phyloP scores from a whole-genome alignment of 345 rosid genomes.

The Salix dunnii region DNA sequence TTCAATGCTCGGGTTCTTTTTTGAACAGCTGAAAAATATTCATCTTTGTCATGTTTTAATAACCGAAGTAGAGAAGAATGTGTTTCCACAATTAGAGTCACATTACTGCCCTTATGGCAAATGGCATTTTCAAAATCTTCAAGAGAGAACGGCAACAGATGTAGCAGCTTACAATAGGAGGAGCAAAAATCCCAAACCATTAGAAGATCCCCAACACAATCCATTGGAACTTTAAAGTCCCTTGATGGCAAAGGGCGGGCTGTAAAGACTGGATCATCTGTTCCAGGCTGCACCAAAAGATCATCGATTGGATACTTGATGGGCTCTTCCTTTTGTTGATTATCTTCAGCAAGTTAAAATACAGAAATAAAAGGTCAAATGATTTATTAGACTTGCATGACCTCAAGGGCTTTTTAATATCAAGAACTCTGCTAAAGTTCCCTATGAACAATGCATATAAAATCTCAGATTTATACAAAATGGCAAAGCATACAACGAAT shows the following conservation, averaged over 20 bases:
- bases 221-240: constrained; percentile 71
- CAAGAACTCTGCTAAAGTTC: background rate
- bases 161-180: constrained; percentile 67
- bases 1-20: constrained; percentile 60
- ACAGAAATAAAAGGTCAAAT: constrained; percentile 3
- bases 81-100: constrained; percentile 69
- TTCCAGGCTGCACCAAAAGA: constrained; percentile 60
- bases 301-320: constrained; percentile 91
- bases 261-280: constrained; percentile 65
- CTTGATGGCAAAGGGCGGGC: constrained; percentile 73
- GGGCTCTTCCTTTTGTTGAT: constrained; percentile 35
- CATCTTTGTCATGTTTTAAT: constrained; percentile 53
- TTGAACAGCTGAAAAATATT: constrained; percentile 36
- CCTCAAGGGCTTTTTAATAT: background rate
- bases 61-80: constrained; percentile 78
- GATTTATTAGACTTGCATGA: background rate
- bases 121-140: constrained; percentile 93
- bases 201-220: constrained; percentile 80
- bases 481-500: background rate
- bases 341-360: constrained; percentile 45
- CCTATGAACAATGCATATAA: background rate
- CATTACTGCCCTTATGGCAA: constrained; percentile 81
- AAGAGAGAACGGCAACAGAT: constrained; percentile 72
- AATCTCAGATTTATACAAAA: background rate
- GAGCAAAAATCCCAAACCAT: constrained; percentile 97